phyloP scores from a whole-genome alignment of 1,139 yeast species.

The Blastobotrys malaysiensis region DNA sequence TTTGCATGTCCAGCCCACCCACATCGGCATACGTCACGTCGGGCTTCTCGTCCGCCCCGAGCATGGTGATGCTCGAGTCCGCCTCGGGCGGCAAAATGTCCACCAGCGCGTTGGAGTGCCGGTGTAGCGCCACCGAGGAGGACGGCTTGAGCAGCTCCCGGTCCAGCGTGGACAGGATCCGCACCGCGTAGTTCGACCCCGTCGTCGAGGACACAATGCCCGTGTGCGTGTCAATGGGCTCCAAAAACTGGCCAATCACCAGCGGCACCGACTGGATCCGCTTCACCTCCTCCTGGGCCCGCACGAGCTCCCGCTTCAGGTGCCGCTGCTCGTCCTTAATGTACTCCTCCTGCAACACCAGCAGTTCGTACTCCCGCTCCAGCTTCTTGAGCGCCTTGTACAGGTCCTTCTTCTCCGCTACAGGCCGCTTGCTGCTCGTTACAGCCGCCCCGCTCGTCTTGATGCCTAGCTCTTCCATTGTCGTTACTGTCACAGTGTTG shows the following conservation, averaged over 20 bases:
- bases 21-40: constrained; percentile 83
- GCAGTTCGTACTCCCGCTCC: constrained; percentile 81
- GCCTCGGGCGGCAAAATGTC: constrained; percentile 99
- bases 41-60: constrained; percentile 91
- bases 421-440: constrained; percentile 3
- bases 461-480: constrained; percentile 60
- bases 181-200: constrained; percentile 94
- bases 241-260: constrained; percentile 96
- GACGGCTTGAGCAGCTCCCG: constrained; percentile 92
- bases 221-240: constrained; percentile 93
- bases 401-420: constrained; percentile 43
- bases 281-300: constrained; percentile 98
- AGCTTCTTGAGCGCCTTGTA: constrained; percentile 79
- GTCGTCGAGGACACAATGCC: constrained; percentile 97
- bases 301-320: constrained; percentile 82
- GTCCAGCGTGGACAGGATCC: constrained; percentile 89
- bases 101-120: constrained; percentile 95
- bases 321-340: constrained; percentile 98
- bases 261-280: constrained; percentile 96
- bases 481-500: too few relatives aligned
- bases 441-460: constrained; percentile 27
- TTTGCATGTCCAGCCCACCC: constrained; percentile 98
- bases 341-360: constrained; percentile 87
- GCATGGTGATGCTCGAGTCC: constrained; percentile 90
- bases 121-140: constrained; percentile 93